A percentile compares a stretch with the other conserved stretches of the same genome.
These are phyloP conservation scores for Hypsizygus ulmarius DNA, from an alignment of 1,284 basidiomycete genomes.

Conservation along the genomic window DNA sequence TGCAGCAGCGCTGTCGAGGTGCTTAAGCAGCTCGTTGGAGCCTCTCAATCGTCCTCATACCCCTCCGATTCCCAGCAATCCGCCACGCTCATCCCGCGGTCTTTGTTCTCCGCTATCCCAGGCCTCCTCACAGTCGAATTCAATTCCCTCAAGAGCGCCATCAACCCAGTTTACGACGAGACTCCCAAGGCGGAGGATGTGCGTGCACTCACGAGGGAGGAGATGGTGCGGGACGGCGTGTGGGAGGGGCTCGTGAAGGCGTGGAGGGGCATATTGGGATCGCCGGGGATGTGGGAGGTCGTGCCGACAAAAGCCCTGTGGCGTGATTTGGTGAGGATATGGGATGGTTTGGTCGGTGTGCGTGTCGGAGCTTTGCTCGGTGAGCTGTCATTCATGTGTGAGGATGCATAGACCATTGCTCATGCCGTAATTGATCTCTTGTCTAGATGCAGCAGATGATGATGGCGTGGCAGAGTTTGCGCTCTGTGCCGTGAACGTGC, in stretches of 20 bases:
- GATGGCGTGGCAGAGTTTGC: constrained; percentile 38
- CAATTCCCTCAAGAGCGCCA: constrained; percentile 40
- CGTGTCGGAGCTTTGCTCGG: constrained; percentile 31
- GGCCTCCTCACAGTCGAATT: constrained; percentile 61
- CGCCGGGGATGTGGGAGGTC: constrained; percentile 35
- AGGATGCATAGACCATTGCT: constrained; percentile 2
- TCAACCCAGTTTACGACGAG: constrained; percentile 51
- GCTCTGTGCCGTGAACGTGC: constrained; percentile 37
- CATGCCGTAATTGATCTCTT: background rate
- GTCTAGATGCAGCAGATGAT: constrained; percentile 28
- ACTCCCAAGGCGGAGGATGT: constrained; percentile 52
- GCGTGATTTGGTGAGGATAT: constrained; percentile 22
- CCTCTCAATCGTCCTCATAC: constrained; percentile 20
- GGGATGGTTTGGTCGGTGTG: constrained; percentile 33
- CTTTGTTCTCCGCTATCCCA: constrained; percentile 55
- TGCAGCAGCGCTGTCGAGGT: constrained; percentile 54
- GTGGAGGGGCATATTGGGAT: constrained; percentile 52
- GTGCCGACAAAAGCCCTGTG: constrained; percentile 7
- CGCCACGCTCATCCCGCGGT: constrained; percentile 48
- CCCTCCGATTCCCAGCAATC: constrained; percentile 17
- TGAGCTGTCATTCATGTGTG: constrained; percentile 14
- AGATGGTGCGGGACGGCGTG: constrained; percentile 52
- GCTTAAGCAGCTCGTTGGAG: constrained; percentile 46
- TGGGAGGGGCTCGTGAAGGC: constrained; percentile 51
- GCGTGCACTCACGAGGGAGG: constrained; percentile 50